These are phyloP conservation scores for Coprinopsis strossmayeri DNA, from an alignment of 768 basidiomycete genomes.

Conservation along the genomic window DNA sequence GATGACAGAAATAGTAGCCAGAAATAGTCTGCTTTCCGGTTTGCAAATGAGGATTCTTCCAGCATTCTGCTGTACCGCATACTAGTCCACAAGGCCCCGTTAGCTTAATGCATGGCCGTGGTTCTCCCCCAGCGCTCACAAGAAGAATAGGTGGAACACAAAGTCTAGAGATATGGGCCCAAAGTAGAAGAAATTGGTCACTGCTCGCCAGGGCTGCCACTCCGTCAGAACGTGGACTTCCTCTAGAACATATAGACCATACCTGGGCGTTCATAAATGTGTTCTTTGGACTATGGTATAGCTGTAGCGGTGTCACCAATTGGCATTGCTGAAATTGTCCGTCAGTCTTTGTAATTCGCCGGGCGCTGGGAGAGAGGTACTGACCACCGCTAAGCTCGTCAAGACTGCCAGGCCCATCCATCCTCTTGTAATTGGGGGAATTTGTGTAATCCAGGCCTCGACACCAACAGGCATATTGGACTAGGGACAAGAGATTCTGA, in stretches of 20 bases:
- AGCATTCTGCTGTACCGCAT: conserved; percentile 97
- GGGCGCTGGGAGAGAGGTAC: conserved; percentile 26
- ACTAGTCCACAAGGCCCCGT: conserved; percentile 37
- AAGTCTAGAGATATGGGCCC: conserved; percentile 91
- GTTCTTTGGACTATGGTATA: conserved; percentile 88
- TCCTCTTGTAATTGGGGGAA: conserved; percentile 84
- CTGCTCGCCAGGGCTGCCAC: conserved; percentile 66
- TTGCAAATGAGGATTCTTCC: conserved; percentile 94
- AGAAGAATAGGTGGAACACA: conserved; percentile 97
- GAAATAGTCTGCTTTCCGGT: conserved; percentile 88
- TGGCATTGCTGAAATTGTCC: conserved; percentile 71
- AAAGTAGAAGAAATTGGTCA: conserved; percentile 95
- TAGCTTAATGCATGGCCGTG: background rate
- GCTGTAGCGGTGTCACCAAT: conserved; percentile 81
- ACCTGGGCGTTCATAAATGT: conserved; percentile 81
- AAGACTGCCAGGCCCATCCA: conserved; percentile 80
- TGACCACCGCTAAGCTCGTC: conserved; percentile 80
- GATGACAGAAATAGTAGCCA: conserved; percentile 88
- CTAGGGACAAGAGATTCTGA: background rate
- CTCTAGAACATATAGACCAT: background rate
- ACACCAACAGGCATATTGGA: conserved; percentile 69
- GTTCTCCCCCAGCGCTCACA: conserved; percentile 49
- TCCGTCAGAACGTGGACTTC: conserved; percentile 9
- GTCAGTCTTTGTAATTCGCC: background rate
- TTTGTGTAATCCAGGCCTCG: conserved; percentile 87